These are phyloP conservation scores for Camelina sativa DNA, from an alignment of 345 rosid genomes.

Conservation along the genomic window DNA sequence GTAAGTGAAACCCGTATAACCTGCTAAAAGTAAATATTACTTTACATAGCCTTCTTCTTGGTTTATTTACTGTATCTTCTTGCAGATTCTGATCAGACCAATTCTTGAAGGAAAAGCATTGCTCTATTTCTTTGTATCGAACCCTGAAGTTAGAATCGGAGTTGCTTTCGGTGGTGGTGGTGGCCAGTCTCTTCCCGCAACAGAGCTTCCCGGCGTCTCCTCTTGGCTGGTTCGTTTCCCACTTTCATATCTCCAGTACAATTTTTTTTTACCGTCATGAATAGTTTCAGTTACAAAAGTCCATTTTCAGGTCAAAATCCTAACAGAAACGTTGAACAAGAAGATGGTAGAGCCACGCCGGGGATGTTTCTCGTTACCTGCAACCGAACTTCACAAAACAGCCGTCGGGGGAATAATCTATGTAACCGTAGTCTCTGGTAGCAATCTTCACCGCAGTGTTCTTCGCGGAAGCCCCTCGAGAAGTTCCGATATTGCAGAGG, in stretches of 20 bases:
- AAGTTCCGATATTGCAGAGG: conserved; percentile 50
- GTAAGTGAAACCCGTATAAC: conserved; percentile 51
- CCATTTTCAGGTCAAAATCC: conserved; percentile 63
- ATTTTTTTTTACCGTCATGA: conserved; percentile 14
- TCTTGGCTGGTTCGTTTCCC: conserved; percentile 85
- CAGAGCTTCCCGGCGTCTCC: conserved; percentile 95
- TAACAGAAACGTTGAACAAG: conserved; percentile 81
- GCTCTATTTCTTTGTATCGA: conserved; percentile 78
- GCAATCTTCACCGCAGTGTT: conserved; percentile 58
- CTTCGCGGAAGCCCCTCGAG: conserved; percentile 71
- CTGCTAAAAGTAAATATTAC: not conserved
- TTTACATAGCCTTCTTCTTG: not conserved
- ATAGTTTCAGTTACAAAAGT: not conserved
- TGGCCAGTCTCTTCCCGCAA: conserved; percentile 91
- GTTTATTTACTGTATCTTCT: conserved; percentile 24
- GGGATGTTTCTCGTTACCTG: conserved; percentile 74
- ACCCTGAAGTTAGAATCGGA: conserved; percentile 87
- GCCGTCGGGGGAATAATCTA: conserved; percentile 80
- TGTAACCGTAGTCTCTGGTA: conserved; percentile 78
- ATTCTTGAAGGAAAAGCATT: conserved; percentile 82
- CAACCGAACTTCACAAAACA: conserved; percentile 77
- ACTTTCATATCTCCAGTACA: not conserved
- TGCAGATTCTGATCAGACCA: conserved; percentile 89
- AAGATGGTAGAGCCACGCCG: conserved; percentile 97
- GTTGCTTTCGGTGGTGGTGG: conserved; percentile 98